phyloP scores from a whole-genome alignment of 192 early-diverging fungal genomes.

The Coemansia sp. region DNA sequence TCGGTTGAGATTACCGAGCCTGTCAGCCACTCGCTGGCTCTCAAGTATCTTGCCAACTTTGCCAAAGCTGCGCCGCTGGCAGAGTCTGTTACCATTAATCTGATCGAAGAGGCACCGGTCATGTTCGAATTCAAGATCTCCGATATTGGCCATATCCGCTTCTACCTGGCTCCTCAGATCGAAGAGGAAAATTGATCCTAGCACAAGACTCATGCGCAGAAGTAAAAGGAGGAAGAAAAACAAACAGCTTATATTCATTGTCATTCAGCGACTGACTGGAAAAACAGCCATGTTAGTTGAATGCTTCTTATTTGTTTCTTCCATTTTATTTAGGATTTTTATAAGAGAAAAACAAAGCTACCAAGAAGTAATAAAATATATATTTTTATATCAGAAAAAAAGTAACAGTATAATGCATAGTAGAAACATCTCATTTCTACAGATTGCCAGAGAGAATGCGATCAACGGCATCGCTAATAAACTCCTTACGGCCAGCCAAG shows the following conservation, averaged over 20 bases:
- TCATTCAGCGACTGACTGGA: not conserved
- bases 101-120: constrained; percentile 74
- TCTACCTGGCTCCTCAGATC: constrained; percentile 7
- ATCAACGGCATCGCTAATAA: constrained; percentile 69
- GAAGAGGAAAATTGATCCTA: not conserved
- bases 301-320: not conserved
- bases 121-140: constrained; percentile 8
- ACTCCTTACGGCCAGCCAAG: constrained; percentile 61
- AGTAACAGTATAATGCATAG: not conserved
- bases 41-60: constrained; percentile 95
- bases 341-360: not conserved
- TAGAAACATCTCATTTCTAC: constrained; percentile 4
- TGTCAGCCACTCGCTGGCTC: constrained; percentile 81
- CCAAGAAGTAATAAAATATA: not conserved
- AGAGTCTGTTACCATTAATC: constrained; percentile 71
- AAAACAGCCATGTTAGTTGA: not conserved
- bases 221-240: constrained; percentile 58
- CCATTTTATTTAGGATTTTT: not conserved
- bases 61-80: constrained; percentile 91
- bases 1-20: constrained; percentile 78
- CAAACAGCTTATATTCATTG: constrained; percentile 13
- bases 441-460: constrained; percentile 28
- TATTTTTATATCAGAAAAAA: constrained; percentile 1
- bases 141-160: constrained; percentile 3
- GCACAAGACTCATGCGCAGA: too few species aligned